These are phyloP conservation scores for Colletotrichum caudatum DNA, from an alignment of 2,329 filamentous ascomycete species.

Conservation along the genomic window DNA sequence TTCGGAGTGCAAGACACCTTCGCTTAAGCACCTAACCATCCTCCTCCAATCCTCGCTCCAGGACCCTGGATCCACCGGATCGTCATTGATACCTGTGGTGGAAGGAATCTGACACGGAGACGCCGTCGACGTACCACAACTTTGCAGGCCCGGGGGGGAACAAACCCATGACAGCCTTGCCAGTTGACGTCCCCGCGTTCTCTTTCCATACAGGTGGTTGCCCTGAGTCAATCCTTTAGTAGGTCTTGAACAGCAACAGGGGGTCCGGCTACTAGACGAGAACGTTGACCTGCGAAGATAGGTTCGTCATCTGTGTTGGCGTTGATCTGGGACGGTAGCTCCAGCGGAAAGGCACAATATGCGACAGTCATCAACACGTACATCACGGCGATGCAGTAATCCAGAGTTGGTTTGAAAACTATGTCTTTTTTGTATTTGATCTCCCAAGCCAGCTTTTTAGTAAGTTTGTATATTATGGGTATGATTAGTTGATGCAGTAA, in stretches of 20 bases:
- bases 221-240: no score
- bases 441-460: neutral
- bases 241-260: neutral
- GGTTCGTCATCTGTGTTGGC: no score
- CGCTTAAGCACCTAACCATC: neutral
- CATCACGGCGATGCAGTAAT: neutral
- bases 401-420: neutral
- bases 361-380: neutral
- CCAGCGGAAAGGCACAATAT: neutral
- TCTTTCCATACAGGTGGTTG: neutral
- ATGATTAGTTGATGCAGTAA: slow-evolving; percentile 23
- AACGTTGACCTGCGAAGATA: neutral
- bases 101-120: neutral
- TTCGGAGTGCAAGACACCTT: neutral
- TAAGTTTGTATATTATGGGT: neutral
- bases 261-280: no score
- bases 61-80: no score
- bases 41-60: neutral
- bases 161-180: neutral
- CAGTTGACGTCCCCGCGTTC: neutral
- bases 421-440: neutral
- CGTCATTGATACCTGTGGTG: no score
- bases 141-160: neutral
- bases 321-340: neutral
- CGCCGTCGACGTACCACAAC: neutral